Evolutionary conservation across 2,329 filamentous ascomycete genomes (phyloP).

Genomic region (Xylariaceae sp.): DNA sequence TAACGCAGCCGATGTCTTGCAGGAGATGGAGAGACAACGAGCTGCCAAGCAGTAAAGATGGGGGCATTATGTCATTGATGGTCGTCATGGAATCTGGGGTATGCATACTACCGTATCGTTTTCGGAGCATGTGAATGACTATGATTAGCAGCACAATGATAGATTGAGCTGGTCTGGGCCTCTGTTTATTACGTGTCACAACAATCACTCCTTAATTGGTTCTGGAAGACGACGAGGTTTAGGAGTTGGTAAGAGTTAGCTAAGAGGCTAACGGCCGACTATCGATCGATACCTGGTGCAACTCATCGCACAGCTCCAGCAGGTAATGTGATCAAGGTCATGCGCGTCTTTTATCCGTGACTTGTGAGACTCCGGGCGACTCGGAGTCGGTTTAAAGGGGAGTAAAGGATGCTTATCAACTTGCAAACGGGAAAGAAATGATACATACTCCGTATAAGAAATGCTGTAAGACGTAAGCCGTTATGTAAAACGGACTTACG

Average conservation of each 20-base stretch:
- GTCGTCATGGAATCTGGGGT: background rate
- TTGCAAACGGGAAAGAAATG: background rate
- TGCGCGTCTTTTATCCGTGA: background rate
- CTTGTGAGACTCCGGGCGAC: background rate
- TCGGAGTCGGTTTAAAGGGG: background rate
- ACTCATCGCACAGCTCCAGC: background rate
- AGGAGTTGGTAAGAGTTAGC: background rate
- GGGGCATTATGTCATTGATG: background rate
- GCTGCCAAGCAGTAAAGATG: constrained; percentile 26
- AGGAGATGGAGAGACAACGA: constrained; percentile 62
- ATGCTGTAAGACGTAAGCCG: constrained; percentile 3
- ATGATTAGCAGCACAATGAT: background rate
- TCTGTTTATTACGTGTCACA: background rate
- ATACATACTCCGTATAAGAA: no score
- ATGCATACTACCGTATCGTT: background rate
- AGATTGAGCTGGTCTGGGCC: background rate
- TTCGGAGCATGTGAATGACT: background rate
- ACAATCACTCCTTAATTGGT: background rate
- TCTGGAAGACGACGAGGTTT: background rate
- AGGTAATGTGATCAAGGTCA: background rate
- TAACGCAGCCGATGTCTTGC: constrained; percentile 72
- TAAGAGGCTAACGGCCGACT: background rate
- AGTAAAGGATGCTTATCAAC: background rate
- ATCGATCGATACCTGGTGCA: background rate
- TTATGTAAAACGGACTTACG: background rate